Base-by-base conservation (phyloP, 345 rosid genomes). In the Sapria himalayana region DNA sequence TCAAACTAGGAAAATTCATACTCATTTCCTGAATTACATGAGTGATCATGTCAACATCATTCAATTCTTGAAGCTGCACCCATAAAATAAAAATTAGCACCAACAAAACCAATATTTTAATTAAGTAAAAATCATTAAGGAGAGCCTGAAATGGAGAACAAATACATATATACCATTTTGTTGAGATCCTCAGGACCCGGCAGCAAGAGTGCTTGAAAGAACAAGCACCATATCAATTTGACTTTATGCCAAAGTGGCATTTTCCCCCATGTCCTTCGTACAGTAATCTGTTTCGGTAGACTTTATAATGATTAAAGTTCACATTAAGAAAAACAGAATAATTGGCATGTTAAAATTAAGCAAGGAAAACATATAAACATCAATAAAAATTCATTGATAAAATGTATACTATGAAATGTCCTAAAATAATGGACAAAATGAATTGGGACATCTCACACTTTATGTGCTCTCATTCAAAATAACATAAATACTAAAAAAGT, bases 21-120 rank as follows among this genome's bases (percentile, higher is more conserved):
- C 94, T 84, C 96, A 91, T 80, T 63, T 91, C 92, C 72, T 80
- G 89, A 63, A 84, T 80, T 50, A 91, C 89, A 45, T 84, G 77
- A 50, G 99, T 91, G 64, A 84, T 52, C 95, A 80, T 80, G 64
- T 84, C 99, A 54, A 61, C 70, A 57, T 91, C 68, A 49, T 85
- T 78, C 94, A 91, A 73, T 45, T 77, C 93, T 62, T 82, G 78
- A 55, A 89, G 64, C 98, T 89, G 66, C 38, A 57, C 48, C 19
- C 8, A 33, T 43, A 33, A 45, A 32, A 36, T 37, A 58, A 6
- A 33, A 22, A 22, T 41, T 19, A 50, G 29, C 15, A 50, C 42
- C 19, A 41, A n/a, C 19, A 25, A 39, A 12, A 40, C 45, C 11
- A 24, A 35, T 21, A 8, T 25, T 12, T 33, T 15, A 18, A 22